These are phyloP conservation scores for Coemansia sp. DNA, from an alignment of 192 early-diverging fungal genomes.

Conservation along the genomic window DNA sequence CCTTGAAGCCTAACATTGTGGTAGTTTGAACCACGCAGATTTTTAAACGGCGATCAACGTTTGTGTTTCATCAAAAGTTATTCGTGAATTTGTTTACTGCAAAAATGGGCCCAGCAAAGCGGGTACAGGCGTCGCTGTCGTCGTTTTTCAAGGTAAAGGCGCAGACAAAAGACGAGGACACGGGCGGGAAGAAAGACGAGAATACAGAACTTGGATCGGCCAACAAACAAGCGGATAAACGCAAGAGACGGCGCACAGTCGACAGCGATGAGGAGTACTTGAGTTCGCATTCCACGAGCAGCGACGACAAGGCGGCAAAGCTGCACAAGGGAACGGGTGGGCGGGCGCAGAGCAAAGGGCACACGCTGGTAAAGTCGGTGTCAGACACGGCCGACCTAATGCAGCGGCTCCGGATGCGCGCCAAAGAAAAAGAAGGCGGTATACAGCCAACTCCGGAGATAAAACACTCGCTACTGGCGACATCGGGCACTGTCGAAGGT, in stretches of 20 bases:
- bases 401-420: constrained; percentile 27
- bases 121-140: constrained; percentile 44
- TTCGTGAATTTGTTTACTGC: background rate
- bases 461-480: background rate
- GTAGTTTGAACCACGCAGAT: no score
- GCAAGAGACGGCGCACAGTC: background rate
- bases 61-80: background rate
- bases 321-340: constrained; percentile 10
- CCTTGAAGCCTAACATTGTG: no score
- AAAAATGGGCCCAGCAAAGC: constrained; percentile 32
- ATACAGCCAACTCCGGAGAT: background rate
- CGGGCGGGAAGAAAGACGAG: background rate
- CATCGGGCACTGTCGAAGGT: constrained; percentile 11
- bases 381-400: constrained; percentile 23
- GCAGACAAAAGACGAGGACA: background rate
- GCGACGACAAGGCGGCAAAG: constrained; percentile 1
- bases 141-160: constrained; percentile 38
- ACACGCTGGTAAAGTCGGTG: constrained; percentile 18
- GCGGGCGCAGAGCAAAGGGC: constrained; percentile 3
- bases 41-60: background rate
- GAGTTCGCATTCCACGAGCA: background rate
- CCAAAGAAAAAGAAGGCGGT: constrained; percentile 5
- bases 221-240: background rate
- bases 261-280: constrained; percentile 1
- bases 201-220: background rate